Evolutionary conservation across 139 green algal species (phyloP), one percentile per base, ranked within the genome.

Genomic region (Picocystis salinarum): DNA sequence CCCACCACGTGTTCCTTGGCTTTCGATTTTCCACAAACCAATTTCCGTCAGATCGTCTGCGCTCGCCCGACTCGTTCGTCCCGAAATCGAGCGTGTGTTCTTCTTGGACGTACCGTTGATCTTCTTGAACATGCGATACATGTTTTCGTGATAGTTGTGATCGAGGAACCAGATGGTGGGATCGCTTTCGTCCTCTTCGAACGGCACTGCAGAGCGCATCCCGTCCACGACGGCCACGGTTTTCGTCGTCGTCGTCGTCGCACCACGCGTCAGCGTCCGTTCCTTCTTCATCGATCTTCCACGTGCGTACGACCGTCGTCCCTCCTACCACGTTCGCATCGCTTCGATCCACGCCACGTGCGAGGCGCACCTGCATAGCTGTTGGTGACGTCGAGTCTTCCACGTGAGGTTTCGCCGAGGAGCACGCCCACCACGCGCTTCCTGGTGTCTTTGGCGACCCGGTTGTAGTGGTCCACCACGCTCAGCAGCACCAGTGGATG

Each of bases 61-160:
- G 13, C 31, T 37, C 31, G 13, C 31, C 31, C 31, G 31, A 15
- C 15, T 17, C 31, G 31, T 13, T 13, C 13, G 31, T 13, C 13
- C 31, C 13, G 13, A 15, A 37, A 6, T 25, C 25, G n/a, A n/a
- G n/a, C n/a, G 27, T 3, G 10, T 37, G 36, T 40, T 34, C 44
- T 39, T 33, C 44, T 36, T 7, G 22, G 24, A 23, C 71, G 50
- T 44, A 86, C 73, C 89, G 64, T 96, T 96, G 40, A 99, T 92
- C 51, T 94, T 96, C 52, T 89, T 93, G 66, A 93, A 96, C 89
- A 99, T 99, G 30, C 56, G 46, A 55, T 70, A 92, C 84, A 99
- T 99, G 31, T 66, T 66, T 52, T 97, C 89, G 39, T 93, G 55
- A 67, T 97, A 99, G 46, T 63, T 87, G 71, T 99, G 88, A 58